These are phyloP conservation scores for Botryotinia calthae DNA, from an alignment of 2,329 filamentous ascomycete genomes.

Conservation along the genomic window DNA sequence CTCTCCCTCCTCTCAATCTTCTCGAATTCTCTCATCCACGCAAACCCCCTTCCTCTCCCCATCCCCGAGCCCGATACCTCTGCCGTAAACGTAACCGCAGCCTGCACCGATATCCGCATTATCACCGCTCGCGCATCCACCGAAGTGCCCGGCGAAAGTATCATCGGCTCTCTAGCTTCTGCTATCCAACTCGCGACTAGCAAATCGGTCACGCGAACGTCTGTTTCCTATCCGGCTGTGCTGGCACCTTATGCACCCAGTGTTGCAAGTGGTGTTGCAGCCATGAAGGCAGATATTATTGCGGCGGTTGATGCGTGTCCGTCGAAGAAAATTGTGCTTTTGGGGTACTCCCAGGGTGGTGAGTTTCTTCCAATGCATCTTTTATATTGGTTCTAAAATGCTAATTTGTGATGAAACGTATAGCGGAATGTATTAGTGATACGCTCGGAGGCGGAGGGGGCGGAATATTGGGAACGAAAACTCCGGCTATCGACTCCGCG, in stretches of 20 bases:
- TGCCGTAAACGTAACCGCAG: not conserved
- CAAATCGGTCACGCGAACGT: conserved; percentile 2
- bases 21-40: not conserved
- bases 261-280: conserved; percentile 13
- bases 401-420: not conserved
- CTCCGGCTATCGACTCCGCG: not conserved
- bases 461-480: not conserved
- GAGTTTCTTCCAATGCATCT: not conserved
- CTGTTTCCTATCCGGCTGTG: not conserved
- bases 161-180: not conserved
- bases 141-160: not conserved
- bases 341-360: conserved; percentile 12
- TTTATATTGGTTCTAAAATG: not conserved
- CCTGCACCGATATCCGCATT: conserved; percentile 4
- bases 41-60: not conserved
- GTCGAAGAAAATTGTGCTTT: not conserved
- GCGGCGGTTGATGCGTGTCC: conserved; percentile 9
- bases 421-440: conserved; percentile 12
- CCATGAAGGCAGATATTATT: not conserved
- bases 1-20: not conserved
- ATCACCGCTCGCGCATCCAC: conserved; percentile 13
- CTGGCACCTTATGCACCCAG: not conserved
- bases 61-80: not conserved
- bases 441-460: not conserved
- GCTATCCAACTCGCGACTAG: not conserved